A percentile compares a stretch with the other conserved stretches of the same genome.
These are phyloP conservation scores for Lasiodiplodia hormozganensis DNA, from an alignment of 2,329 filamentous ascomycete species.

Conservation along the genomic window DNA sequence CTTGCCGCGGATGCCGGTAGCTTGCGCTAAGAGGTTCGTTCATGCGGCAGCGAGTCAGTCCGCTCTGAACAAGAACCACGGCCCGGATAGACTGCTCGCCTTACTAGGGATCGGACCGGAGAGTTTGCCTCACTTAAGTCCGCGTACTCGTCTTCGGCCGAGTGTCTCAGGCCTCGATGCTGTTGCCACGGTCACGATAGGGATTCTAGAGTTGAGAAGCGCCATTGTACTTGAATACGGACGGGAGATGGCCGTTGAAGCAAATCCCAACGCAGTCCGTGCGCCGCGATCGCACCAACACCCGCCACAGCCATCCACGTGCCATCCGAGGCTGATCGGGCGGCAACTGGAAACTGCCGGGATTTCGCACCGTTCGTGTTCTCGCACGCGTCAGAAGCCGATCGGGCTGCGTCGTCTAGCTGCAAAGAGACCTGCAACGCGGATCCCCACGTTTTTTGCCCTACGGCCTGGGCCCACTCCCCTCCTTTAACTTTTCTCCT, in stretches of 20 bases:
- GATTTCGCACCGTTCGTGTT: neutral
- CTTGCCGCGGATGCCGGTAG: neutral
- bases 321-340: neutral
- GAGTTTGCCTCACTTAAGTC: neutral
- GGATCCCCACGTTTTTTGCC: neutral
- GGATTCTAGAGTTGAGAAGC: no score
- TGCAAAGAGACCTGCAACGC: neutral
- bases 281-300: neutral
- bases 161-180: neutral
- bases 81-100: neutral
- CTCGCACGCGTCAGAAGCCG: neutral
- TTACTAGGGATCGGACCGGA: neutral
- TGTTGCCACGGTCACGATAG: neutral
- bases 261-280: neutral
- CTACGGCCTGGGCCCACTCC: neutral
- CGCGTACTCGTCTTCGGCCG: neutral
- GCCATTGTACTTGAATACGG: neutral
- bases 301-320: neutral
- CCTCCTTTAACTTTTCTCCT: neutral
- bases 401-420: neutral
- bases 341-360: neutral
- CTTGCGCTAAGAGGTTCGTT: neutral
- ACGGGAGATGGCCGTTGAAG: no score
- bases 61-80: neutral
- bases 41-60: neutral